phyloP scores from a whole-genome alignment of 2,329 filamentous ascomycete species.

The Diaporthe sp. region DNA sequence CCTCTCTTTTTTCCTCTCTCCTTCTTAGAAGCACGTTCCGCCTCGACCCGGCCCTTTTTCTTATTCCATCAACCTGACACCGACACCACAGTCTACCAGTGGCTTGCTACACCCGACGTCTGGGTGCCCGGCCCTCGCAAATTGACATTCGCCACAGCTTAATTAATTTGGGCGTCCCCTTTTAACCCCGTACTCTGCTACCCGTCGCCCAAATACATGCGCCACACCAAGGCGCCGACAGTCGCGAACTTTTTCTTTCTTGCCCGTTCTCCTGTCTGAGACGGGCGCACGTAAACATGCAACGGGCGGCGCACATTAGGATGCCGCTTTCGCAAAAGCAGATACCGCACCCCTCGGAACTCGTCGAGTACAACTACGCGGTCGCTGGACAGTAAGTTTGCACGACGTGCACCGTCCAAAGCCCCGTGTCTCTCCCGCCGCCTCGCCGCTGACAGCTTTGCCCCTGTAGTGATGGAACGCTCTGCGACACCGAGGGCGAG shows the following conservation, averaged over 20 bases:
- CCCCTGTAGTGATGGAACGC: conserved; percentile 82
- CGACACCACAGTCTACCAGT: conserved; percentile 13
- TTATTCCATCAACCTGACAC: background rate
- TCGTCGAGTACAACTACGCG: conserved; percentile 79
- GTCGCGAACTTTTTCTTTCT: conserved; percentile 18
- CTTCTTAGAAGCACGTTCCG: background rate
- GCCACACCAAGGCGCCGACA: conserved; percentile 22
- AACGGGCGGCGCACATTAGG: conserved; percentile 43
- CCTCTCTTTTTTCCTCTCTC: conserved; percentile 19
- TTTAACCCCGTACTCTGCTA: background rate
- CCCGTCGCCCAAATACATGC: conserved; percentile 34
- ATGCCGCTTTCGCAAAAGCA: conserved; percentile 45
- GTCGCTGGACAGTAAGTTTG: conserved; percentile 86
- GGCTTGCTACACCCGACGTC: conserved; percentile 3
- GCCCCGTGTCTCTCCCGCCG: background rate
- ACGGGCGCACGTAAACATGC: conserved; percentile 25
- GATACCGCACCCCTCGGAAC: conserved; percentile 70
- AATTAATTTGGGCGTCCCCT: conserved; percentile 36
- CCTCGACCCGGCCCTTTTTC: conserved; percentile 12
- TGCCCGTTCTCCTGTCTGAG: conserved; percentile 24
- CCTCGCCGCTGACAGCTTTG: conserved; percentile 41
- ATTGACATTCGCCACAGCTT: conserved; percentile 34
- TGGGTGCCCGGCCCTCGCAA: conserved; percentile 30
- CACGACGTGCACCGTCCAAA: background rate
- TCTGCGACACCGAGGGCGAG: conserved; percentile 85